Base-by-base conservation (phyloP, 192 early-diverging fungal genomes). In the Backusella luteola region DNA sequence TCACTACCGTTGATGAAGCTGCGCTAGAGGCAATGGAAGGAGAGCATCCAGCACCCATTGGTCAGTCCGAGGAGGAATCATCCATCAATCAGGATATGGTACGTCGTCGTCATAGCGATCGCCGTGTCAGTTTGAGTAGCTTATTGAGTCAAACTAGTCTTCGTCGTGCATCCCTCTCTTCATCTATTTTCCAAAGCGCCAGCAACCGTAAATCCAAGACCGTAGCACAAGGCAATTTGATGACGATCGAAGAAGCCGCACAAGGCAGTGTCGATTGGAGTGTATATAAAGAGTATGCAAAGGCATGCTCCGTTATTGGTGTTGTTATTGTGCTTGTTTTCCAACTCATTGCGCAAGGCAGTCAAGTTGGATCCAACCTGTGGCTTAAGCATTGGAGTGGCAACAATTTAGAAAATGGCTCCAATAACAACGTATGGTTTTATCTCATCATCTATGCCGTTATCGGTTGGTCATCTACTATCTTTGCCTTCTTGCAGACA, bases 221-320 rank as follows among this genome's bases (percentile, higher is more conserved):
- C 1, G 23, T 29, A 21, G 8, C 8, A 63, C 56, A 15, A 15
- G 34, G 49, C 75, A 79, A 74, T 21, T 80, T 98, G 34, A 96
- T 94, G 75, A 83, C 88, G 0, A 89, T 89, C 8, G 97, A 99
- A 84, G 91, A 94, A 67, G 91, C 88, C 74, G 92, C 90, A 35
- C 89, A 93, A 73, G 97, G 97, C 17, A 89, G 86, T 23, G 96
- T 99, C 4, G 84, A 89, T 53, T 90, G 88, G 84, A 77, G 80
- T 29, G 95, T 96, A 0, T 99, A 99, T 75, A 74, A 77, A 26
- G 85, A 91, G 1, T 99, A 99, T 79, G 87, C 90, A 49, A 86
- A 91, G 69, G 90, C 94, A 0, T 97, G 95, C 56, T 91, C 92
- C 0, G 35, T 87, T 69, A 49, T 69, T 26, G 85, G 81, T 36